phyloP scores from a whole-genome alignment of 768 basidiomycete genomes.

The Hydnum rufescens region DNA sequence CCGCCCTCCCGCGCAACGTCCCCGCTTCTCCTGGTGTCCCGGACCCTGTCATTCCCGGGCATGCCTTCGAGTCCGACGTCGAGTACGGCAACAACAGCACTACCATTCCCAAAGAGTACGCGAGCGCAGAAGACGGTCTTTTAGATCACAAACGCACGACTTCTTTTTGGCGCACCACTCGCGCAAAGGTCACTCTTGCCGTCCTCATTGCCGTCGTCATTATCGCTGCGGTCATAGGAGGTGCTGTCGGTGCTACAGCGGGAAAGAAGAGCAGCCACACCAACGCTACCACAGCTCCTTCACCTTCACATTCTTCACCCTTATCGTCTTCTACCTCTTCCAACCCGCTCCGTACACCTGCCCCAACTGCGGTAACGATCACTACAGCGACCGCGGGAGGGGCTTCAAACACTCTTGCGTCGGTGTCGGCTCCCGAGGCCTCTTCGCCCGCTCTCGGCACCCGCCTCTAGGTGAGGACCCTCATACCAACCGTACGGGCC shows the following conservation, averaged over 20 bases:
- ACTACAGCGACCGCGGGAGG: too few relatives aligned
- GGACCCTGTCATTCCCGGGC: background rate
- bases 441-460: too few relatives aligned
- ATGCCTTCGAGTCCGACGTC: background rate
- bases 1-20: background rate
- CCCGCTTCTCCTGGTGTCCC: background rate
- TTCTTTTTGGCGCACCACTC: constrained; percentile 31
- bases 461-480: too few relatives aligned
- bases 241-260: constrained; percentile 34
- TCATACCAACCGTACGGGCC: too few relatives aligned
- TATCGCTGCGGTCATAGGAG: constrained; percentile 35
- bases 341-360: too few relatives aligned
- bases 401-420: too few relatives aligned
- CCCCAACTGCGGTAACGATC: too few relatives aligned
- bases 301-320: too few relatives aligned
- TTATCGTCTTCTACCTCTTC: too few relatives aligned
- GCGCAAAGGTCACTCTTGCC: constrained; percentile 24
- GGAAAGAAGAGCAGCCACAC: constrained; percentile 14
- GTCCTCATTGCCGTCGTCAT: constrained; percentile 24
- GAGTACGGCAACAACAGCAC: background rate
- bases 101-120: background rate
- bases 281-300: background rate
- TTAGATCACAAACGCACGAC: background rate
- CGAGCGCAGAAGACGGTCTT: background rate
- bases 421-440: too few relatives aligned